These are phyloP conservation scores for Calcarisporium arbuscula DNA, from an alignment of 2,329 filamentous ascomycete species.

Conservation along the genomic window DNA sequence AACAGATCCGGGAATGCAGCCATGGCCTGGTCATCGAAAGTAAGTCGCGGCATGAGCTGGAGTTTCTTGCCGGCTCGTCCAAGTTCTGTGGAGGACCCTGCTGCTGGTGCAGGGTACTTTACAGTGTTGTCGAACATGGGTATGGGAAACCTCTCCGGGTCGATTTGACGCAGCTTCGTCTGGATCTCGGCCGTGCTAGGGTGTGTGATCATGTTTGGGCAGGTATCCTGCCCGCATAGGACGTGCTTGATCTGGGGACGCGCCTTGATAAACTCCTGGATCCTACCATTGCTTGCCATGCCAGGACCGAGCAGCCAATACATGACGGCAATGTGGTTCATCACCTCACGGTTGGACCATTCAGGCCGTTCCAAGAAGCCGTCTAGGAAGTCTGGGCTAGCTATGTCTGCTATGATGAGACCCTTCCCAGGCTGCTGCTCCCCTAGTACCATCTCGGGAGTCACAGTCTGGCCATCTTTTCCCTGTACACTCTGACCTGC, in stretches of 20 bases:
- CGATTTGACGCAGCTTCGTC: conserved; percentile 64
- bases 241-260: conserved; percentile 62
- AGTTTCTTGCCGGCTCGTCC: conserved; percentile 39
- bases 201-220: conserved; percentile 68
- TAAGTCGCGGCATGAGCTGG: conserved; percentile 39
- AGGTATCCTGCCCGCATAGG: conserved; percentile 67
- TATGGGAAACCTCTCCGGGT: conserved; percentile 65
- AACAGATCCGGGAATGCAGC: conserved; percentile 41
- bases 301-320: conserved; percentile 77
- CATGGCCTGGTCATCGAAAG: conserved; percentile 39
- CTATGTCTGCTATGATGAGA: conserved; percentile 75
- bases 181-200: conserved; percentile 60
- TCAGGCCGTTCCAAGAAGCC: conserved; percentile 65
- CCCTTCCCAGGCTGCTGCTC: conserved; percentile 61
- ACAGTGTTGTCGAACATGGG: conserved; percentile 57
- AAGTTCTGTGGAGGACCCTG: conserved; percentile 24
- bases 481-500: conserved; percentile 57
- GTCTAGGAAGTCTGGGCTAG: conserved; percentile 62
- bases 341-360: conserved; percentile 59
- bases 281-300: conserved; percentile 53
- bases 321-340: conserved; percentile 59
- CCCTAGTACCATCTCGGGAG: conserved; percentile 80
- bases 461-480: conserved; percentile 62
- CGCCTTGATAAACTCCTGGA: conserved; percentile 64
- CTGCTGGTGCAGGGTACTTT: conserved; percentile 14